Evolutionary conservation across 192 early-diverging fungal genomes (phyloP), one percentile per base, ranked within the genome.

Genomic region (Glomus cerebriforme): DNA sequence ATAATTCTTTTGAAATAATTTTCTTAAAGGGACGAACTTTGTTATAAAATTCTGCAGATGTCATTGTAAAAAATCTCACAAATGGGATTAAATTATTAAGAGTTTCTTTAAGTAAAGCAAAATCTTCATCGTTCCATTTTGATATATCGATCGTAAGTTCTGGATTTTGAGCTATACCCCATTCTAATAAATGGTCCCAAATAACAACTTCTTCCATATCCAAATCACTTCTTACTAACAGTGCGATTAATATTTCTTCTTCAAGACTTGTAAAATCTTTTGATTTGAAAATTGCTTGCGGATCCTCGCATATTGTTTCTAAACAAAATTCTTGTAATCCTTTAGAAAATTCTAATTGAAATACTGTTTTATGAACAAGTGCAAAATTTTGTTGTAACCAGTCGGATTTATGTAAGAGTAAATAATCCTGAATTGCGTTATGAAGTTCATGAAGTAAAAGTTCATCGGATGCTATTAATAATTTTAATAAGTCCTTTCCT

Each of bases 321-420:
- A 49, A 43, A 49, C 58, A 76, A 63, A 76, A 76, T 59, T 59
- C 58, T 64, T 76, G 74, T 24, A 76, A 26, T 26, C 7, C 35
- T 64, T 76, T 76, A 17, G 60, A 62, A 8, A n/a, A 15, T 37
- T 39, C 59, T 0, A 63, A 39, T 63, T 76, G 58, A 39, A 63
- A 76, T 37, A 64, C 60, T 2, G 60, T 76, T 34, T 43, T 24
- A 63, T 76, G 74, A 17, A 76, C 74, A 12, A 76, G 35, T 29
- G 60, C 60, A n/a, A 76, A 64, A 63, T 76, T 59, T 59, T 39
- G 60, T 24, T 39, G 58, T 63, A 76, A n/a, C 74, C 74, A 76
- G 7, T 24, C 35, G 3, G 29, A 13, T 63, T 35, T 59, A 7
- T 43, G 12, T 34, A 17, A 24, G 12, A 75, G 29, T 7, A 75